These are phyloP conservation scores for Toxoplasma gondii DNA, from an alignment of 169 alveolate species.

Conservation along the genomic window DNA sequence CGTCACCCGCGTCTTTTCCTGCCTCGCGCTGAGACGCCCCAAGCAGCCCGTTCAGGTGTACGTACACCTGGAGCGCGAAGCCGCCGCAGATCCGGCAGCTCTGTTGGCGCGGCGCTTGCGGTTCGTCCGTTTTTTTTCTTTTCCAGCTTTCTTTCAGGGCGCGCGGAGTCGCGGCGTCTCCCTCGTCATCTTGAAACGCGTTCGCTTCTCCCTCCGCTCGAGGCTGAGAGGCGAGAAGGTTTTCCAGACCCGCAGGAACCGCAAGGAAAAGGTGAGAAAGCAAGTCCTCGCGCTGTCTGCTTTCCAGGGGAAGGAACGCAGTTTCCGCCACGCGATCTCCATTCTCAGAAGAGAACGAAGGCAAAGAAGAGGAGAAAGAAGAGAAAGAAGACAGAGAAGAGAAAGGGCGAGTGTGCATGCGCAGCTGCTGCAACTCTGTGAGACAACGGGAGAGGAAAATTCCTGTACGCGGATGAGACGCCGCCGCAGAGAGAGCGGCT, in stretches of 20 bases:
- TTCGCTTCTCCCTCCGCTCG: background rate
- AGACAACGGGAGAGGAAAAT: background rate
- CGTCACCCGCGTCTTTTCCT: background rate
- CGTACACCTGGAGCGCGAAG: conserved; percentile 17
- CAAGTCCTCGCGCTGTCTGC: background rate
- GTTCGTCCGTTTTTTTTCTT: background rate
- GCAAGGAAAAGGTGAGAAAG: background rate
- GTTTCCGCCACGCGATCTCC: background rate
- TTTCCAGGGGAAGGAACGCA: background rate
- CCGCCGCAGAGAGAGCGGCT: background rate
- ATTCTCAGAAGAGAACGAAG: background rate
- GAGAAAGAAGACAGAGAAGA: background rate
- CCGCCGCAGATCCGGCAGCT: conserved; percentile 12
- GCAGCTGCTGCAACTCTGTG: conserved; percentile 17
- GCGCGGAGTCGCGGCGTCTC: no score
- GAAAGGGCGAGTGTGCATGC: background rate
- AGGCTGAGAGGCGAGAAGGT: background rate
- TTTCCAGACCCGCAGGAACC: background rate
- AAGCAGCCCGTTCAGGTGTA: background rate
- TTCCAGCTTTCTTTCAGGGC: no score
- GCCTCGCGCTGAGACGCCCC: background rate
- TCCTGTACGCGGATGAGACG: background rate
- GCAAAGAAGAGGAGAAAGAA: background rate
- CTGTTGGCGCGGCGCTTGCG: background rate
- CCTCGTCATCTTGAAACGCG: background rate